A percentile compares a stretch with the other conserved stretches of the same genome.
phyloP scores from a whole-genome alignment of 2,329 filamentous ascomycete species.

The Colletotrichum lupini region DNA sequence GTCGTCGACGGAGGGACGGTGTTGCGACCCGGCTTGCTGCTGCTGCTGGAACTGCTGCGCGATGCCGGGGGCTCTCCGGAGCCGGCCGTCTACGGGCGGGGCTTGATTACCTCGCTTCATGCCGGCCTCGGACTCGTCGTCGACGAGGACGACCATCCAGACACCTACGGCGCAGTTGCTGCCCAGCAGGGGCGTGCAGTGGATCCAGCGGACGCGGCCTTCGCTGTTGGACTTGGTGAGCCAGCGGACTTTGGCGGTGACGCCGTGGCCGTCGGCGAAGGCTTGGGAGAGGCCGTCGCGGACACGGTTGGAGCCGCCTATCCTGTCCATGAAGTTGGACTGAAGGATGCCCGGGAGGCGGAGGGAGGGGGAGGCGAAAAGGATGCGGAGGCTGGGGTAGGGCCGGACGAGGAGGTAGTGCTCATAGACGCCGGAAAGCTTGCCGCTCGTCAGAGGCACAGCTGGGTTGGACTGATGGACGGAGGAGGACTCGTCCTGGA shows the following conservation, averaged over 20 bases:
- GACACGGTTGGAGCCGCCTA: constrained; percentile 60
- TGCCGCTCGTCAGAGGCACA: constrained; percentile 40
- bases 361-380: constrained; percentile 76
- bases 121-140: constrained; percentile 61
- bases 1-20: constrained; percentile 31
- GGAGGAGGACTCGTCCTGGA: constrained; percentile 47
- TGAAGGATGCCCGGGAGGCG: constrained; percentile 76
- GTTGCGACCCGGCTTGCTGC: background rate
- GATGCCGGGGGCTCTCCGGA: constrained; percentile 17
- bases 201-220: constrained; percentile 78
- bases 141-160: constrained; percentile 82
- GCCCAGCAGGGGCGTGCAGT: constrained; percentile 79
- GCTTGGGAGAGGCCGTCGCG: constrained; percentile 65
- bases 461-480: constrained; percentile 30
- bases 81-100: constrained; percentile 39
- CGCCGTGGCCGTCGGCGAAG: constrained; percentile 74
- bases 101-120: constrained; percentile 36
- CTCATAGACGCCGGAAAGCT: constrained; percentile 57
- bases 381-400: constrained; percentile 72
- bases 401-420: constrained; percentile 75
- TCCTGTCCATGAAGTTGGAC: constrained; percentile 64
- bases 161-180: constrained; percentile 76
- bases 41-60: background rate
- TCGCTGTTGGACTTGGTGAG: constrained; percentile 62
- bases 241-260: constrained; percentile 82